Evolutionary conservation across 352 stramenopile genomes (phyloP), one percentile per base, ranked within the genome.

Genomic region (Peronospora farinosa): DNA sequence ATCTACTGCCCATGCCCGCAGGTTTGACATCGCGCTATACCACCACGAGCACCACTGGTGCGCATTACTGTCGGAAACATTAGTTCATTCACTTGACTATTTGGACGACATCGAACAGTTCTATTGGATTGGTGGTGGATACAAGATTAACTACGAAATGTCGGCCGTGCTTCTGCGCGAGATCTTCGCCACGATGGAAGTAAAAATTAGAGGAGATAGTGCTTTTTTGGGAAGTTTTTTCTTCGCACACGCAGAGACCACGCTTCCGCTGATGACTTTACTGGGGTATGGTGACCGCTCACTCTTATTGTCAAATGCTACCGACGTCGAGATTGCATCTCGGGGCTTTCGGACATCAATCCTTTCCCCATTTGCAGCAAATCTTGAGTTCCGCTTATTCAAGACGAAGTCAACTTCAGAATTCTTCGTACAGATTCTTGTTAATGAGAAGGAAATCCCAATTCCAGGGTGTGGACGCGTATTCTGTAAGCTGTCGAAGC

Each of bases 201-300:
- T 33, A 6, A 47, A 21, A 30, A 25, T 28, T 1, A 41, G 31
- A 4, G 55, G 47, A 0, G 40, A 28, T 8, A 67, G 15, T 7
- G 23, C 25, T 0, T 39, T 67, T 7, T 36, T 44, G 16, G 73
- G 70, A 0, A 67, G 63, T 28, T 79, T 84, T 38, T 67, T 60
- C 45, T 81, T 84, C 27, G 70, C 70, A 0, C 73, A 84, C 47
- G 73, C 73, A 11, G 73, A 84, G 50, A 84, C 73, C 6, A 70
- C 68, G 11, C 54, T 84, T 5, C 73, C 73, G 1, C 51, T 84
- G 28, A 60, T 78, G 59, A 79, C 68, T 11, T 47, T 84, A 19
- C 43, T 84, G 32, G 73, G 73, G 2, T 64, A 76, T 6, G 61
- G 65, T 11, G 51, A 69, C 40, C 62, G 54, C 5, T 53, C 62